Evolutionary conservation across 495 filamentous ascomycete genomes (phyloP).

Genomic region (Penicillium odoratum): DNA sequence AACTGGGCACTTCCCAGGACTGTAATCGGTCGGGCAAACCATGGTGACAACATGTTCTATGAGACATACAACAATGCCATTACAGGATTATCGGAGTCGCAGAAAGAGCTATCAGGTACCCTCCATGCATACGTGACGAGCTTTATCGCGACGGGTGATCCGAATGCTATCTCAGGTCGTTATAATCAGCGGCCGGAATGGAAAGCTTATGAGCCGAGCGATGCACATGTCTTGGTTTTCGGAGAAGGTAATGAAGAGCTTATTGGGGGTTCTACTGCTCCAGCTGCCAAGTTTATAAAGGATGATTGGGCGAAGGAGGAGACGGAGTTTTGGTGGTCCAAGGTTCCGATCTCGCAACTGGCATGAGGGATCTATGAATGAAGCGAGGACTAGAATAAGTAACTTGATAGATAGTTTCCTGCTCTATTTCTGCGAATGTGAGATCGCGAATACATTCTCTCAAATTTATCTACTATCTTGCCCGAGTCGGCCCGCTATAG

Average conservation of each 20-base stretch:
- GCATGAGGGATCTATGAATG: constrained; percentile 6
- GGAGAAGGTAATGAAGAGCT: constrained; percentile 64
- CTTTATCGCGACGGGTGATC: constrained; percentile 56
- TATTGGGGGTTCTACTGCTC: constrained; percentile 42
- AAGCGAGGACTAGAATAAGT: background rate
- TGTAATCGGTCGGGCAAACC: constrained; percentile 52
- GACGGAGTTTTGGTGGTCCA: constrained; percentile 59
- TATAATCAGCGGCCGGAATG: constrained; percentile 34
- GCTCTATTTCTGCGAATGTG: no score
- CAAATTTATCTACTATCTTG: no score
- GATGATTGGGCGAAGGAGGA: constrained; percentile 48
- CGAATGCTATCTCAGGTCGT: constrained; percentile 37
- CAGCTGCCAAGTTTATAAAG: constrained; percentile 42
- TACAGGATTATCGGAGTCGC: constrained; percentile 37
- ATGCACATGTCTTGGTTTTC: constrained; percentile 49
- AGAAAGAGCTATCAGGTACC: constrained; percentile 48
- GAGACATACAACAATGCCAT: constrained; percentile 53
- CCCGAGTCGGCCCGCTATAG: background rate
- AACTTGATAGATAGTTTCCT: background rate
- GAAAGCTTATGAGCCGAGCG: constrained; percentile 23
- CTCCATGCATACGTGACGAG: constrained; percentile 58
- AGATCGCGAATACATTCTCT: no score
- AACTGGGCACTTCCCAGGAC: constrained; percentile 55
- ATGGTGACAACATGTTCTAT: constrained; percentile 58
- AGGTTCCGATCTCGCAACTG: constrained; percentile 35